A percentile compares a stretch with the other conserved stretches of the same genome.
Conservation (phyloP, 2,329 filamentous ascomycete species). For the Graphiopsis chlorocephala region DNA sequence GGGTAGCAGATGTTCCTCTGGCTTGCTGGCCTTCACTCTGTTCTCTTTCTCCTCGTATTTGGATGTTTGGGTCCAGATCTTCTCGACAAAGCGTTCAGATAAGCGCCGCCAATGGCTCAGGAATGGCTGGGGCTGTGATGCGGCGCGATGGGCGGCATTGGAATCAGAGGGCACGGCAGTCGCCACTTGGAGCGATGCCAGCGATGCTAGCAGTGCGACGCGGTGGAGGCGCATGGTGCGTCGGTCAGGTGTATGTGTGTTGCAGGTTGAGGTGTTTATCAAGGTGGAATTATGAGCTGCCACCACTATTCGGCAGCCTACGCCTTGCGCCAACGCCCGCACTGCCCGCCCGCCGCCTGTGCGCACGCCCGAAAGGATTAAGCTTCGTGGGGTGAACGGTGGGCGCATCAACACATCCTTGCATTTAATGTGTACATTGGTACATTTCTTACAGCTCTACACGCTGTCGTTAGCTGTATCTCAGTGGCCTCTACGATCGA, state of each 20-base stretch:
- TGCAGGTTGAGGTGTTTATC: not conserved
- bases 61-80: conserved; percentile 15
- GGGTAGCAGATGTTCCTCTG: conserved; percentile 12
- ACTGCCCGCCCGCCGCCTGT: too few relatives aligned
- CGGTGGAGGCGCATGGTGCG: conserved; percentile 17
- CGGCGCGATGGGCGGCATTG: conserved; percentile 11
- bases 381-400: not conserved
- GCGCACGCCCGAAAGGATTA: not conserved
- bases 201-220: conserved; percentile 18
- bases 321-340: too few relatives aligned
- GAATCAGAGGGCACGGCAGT: conserved; percentile 20
- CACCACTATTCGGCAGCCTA: not conserved
- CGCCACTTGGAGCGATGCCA: conserved; percentile 16
- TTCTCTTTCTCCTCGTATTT: not conserved
- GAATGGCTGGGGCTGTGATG: conserved; percentile 9
- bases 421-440: not conserved
- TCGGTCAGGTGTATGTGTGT: not conserved
- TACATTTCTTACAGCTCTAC: too few relatives aligned
- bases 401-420: not conserved
- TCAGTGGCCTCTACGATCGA: too few relatives aligned
- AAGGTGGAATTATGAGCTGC: conserved; percentile 11
- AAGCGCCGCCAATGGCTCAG: conserved; percentile 19
- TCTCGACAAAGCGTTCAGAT: conserved; percentile 19
- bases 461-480: too few relatives aligned
- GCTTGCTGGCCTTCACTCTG: not conserved